Base-by-base conservation (phyloP, 2,329 filamentous ascomycete species). In the Paraphoma sp. region DNA sequence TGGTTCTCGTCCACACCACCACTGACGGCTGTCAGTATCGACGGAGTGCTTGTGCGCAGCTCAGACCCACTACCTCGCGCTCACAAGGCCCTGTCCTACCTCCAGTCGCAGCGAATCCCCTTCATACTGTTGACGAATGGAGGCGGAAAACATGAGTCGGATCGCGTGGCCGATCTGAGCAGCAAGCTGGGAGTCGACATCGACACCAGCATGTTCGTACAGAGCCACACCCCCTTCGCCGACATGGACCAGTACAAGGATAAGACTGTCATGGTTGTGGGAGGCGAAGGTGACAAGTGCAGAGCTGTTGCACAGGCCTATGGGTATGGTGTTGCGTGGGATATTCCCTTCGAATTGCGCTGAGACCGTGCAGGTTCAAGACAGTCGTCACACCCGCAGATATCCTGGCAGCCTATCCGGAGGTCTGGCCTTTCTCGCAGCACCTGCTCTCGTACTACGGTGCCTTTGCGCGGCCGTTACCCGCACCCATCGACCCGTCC, bases 51-150 rank as follows among this genome's bases (percentile, higher is more conserved):
- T 17, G 84, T 98, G 31, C 92, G 93, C 70, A 90, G 90, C 57
- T 87, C 90, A 4, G 86, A 88, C 60, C 88, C 91, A 3, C 88
- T 98, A 45, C 89, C 92, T 1, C 89, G 91, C 31, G 94, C 95
- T 1, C 82, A 86, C 1, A 84, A 91, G 69, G 85, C 93, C 12
- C 84, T 99, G 17, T 80, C 82, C 30, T 89, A 87, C 69, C 87
- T 98, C 17, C 87, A 93, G 65, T 79, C 84, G 45, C 84, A 93
- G 70, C 83, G 86, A 45, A 92, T 97, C 45, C 93, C 93, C 11
- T 98, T 96, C 79, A 94, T 99, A 69, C 86, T 99, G 33, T 83
- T 99, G 60, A 99, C 95, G 56, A 99, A 99, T 78, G 95, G 95
- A 66, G 95, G 95, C 42, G 95, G 95, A 55, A 92, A 90, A 71